Conservation (phyloP, 2,329 filamentous ascomycete species). For the Claviceps sp. region DNA sequence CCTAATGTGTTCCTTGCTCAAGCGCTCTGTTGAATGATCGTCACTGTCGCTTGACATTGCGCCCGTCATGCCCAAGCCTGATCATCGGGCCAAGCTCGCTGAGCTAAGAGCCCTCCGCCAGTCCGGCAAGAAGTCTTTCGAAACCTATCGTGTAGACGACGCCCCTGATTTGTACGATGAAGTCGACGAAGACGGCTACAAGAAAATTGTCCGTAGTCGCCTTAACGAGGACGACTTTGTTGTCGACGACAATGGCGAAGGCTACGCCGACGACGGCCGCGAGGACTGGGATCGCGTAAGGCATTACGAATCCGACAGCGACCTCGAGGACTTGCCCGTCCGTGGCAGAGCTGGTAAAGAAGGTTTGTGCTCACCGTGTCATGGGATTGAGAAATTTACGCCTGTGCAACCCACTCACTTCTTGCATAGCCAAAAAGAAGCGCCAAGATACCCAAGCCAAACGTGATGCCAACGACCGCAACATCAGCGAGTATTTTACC, state of each 20-base stretch:
- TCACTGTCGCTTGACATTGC: constrained; percentile 8
- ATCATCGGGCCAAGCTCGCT: constrained; percentile 44
- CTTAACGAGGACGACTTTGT: constrained; percentile 95
- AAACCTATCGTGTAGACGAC: constrained; percentile 76
- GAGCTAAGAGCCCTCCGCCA: constrained; percentile 75
- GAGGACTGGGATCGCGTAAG: constrained; percentile 79
- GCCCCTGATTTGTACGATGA: constrained; percentile 83
- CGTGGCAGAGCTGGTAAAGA: constrained; percentile 37
- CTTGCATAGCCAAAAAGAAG: constrained; percentile 59
- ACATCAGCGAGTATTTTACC: constrained; percentile 91
- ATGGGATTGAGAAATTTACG: constrained; percentile 1
- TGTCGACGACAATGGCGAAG: constrained; percentile 93
- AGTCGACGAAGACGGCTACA: constrained; percentile 93
- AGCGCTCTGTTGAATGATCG: constrained; percentile 3
- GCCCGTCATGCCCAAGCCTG: constrained; percentile 22
- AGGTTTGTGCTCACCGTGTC: constrained; percentile 23
- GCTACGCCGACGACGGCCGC: constrained; percentile 90
- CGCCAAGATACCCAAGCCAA: constrained; percentile 77
- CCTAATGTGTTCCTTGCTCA: background rate
- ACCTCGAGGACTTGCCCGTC: constrained; percentile 27
- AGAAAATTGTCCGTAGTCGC: constrained; percentile 81
- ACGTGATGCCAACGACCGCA: constrained; percentile 75
- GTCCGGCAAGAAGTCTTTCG: constrained; percentile 81
- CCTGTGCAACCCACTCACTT: background rate
- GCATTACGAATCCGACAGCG: constrained; percentile 61